Evolutionary conservation across 2,329 filamentous ascomycete species (phyloP).

Genomic region (Colletotrichum kahawae): DNA sequence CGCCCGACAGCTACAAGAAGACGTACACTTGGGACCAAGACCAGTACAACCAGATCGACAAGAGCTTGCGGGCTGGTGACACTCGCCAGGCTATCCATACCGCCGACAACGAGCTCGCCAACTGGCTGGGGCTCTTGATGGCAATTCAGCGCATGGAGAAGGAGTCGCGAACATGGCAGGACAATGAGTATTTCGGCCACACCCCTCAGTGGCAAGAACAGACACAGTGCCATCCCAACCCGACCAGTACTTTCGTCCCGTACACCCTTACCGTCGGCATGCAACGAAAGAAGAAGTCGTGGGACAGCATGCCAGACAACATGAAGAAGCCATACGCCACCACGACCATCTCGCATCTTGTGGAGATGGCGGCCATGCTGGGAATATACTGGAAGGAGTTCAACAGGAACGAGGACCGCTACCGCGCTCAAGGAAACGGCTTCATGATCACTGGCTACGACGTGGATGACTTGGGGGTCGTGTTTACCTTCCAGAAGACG

Average conservation of each 20-base stretch:
- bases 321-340: slow-evolving; percentile 37
- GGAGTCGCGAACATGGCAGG: slow-evolving; percentile 15
- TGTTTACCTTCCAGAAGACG: slow-evolving; percentile 42
- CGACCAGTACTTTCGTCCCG: neutral
- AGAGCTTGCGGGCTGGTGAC: neutral
- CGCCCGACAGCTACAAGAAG: slow-evolving; percentile 1
- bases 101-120: slow-evolving; percentile 12
- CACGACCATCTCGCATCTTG: slow-evolving; percentile 38
- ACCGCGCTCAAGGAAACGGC: slow-evolving; percentile 41
- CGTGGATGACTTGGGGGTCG: slow-evolving; percentile 39
- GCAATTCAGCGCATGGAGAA: slow-evolving; percentile 19
- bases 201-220: slow-evolving; percentile 1
- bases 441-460: slow-evolving; percentile 36
- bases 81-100: slow-evolving; percentile 16
- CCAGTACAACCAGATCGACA: neutral
- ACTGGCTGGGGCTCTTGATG: slow-evolving; percentile 14
- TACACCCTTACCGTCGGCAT: slow-evolving; percentile 11
- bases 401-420: slow-evolving; percentile 37
- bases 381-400: slow-evolving; percentile 48
- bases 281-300: slow-evolving; percentile 17
- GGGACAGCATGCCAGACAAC: slow-evolving; percentile 18
- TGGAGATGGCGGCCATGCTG: slow-evolving; percentile 39
- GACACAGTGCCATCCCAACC: neutral
- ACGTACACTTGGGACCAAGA: slow-evolving; percentile 9
- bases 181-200: slow-evolving; percentile 4